Evolutionary conservation across 768 basidiomycete genomes (phyloP), one percentile per base, ranked within the genome.

Genomic region (Agrocybe pediades): DNA sequence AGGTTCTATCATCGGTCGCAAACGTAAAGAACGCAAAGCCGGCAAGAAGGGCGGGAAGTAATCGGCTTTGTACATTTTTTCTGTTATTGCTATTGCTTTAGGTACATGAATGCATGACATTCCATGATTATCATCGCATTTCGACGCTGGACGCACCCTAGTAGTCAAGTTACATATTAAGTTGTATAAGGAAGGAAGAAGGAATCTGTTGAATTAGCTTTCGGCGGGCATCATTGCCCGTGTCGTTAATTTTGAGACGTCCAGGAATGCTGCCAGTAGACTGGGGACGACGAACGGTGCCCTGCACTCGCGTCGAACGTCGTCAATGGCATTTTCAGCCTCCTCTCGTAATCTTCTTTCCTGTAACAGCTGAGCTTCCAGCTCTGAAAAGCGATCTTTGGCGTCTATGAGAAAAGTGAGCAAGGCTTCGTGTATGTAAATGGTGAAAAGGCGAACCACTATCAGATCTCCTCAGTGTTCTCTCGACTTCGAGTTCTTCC

Each of bases 1-100:
- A 30, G 90, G 91, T 6, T 78, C 84, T 6, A 59, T 93, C 27
- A 94, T 94, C 59, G 90, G 92, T 13, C 76, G 89, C 63, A 94
- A 93, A 73, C 78, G 92, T 49, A 88, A 86, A 64, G 80, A 87
- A 67, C 74, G 86, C 42, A 88, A 81, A 67, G 68, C 60, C 13
- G 69, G 68, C 20, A 75, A 72, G 62, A 64, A 60, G 43, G 57
- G 58, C 23, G 49, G 54, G 16, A 62, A 59, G 40, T 59, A 29
- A 58, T 40, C 25, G 3, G 3, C 17, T 40, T 21, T 23, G 3
- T 5, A 13, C 9, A 6, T 45, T 1, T 2, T 30, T 9, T 39
- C 19, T 50, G 25, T 4, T 24, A 4, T 44, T 48, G 27, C 39
- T 29, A 30, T 29, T 17, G 8, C 6, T 2, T 6, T 6, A 2